phyloP scores from a whole-genome alignment of 768 basidiomycete species.

The Pholiota molesta region DNA sequence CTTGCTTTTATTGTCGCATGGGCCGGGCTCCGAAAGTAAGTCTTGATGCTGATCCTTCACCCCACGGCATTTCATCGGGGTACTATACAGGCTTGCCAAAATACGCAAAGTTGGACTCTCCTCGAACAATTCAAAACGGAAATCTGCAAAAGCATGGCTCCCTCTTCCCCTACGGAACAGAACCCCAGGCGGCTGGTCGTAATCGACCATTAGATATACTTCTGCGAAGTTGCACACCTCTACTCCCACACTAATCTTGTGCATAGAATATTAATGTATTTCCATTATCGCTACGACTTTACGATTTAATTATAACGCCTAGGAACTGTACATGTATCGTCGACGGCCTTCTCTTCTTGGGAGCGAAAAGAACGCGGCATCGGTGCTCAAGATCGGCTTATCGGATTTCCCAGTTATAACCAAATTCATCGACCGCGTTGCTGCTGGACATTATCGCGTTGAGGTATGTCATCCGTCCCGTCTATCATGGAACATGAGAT shows the following conservation, averaged over 20 bases:
- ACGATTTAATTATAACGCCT: background rate
- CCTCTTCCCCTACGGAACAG: conserved; percentile 49
- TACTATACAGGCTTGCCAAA: conserved; percentile 38
- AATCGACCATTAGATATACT: conserved; percentile 9
- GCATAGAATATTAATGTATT: conserved; percentile 8
- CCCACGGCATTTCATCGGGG: conserved; percentile 2
- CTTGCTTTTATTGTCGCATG: conserved; percentile 65
- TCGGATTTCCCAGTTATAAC: background rate
- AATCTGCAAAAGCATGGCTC: conserved; percentile 41
- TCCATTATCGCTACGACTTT: conserved; percentile 9
- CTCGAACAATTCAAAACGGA: conserved; percentile 29
- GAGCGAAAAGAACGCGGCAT: background rate
- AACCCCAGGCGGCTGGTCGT: conserved; percentile 45
- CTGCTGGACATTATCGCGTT: background rate
- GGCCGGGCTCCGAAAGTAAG: conserved; percentile 65
- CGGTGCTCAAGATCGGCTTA: background rate
- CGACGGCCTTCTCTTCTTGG: background rate
- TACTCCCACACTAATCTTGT: conserved; percentile 16
- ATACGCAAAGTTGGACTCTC: conserved; percentile 52
- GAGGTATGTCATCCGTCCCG: background rate
- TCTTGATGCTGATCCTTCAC: conserved; percentile 3
- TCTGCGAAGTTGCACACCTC: background rate
- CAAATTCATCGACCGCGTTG: background rate
- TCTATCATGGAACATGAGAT: background rate
- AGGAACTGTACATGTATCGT: background rate